Conservation (phyloP, 2,329 filamentous ascomycete species). For the Pseudogymnoascus sp. region DNA sequence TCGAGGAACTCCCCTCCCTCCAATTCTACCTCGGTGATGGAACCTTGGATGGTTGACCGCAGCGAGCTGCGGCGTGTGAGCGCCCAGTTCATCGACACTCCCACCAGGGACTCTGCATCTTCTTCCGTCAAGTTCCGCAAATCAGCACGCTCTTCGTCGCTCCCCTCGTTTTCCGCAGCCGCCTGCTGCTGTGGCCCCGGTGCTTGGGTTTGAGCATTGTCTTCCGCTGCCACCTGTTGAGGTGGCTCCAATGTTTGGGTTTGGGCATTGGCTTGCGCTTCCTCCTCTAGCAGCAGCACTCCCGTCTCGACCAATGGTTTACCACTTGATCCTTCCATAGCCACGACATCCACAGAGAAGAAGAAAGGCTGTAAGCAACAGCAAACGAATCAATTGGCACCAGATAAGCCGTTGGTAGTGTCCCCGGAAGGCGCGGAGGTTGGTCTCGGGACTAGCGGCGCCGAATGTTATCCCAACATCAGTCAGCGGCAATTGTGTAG, state of each 20-base stretch:
- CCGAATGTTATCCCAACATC: neutral
- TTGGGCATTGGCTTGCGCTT: neutral
- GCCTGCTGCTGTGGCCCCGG: neutral
- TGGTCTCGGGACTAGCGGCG: neutral
- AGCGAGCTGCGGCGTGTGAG: constrained; percentile 47
- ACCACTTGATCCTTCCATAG: neutral
- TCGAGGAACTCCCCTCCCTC: constrained; percentile 37
- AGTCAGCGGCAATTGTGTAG: neutral
- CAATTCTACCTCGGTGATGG: constrained; percentile 44
- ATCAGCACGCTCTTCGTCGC: neutral
- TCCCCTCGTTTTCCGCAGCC: neutral
- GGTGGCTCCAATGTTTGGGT: neutral
- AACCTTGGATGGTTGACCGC: neutral
- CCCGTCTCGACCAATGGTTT: neutral
- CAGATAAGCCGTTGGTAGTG: neutral
- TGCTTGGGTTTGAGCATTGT: neutral
- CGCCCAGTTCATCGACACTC: constrained; percentile 48
- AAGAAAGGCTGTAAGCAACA: neutral
- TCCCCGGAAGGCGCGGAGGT: constrained; percentile 1
- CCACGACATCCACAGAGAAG: neutral
- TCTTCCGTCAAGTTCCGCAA: constrained; percentile 31
- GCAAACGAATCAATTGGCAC: neutral
- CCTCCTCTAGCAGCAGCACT: neutral
- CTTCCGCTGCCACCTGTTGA: neutral
- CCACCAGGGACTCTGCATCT: constrained; percentile 51